Conservation (phyloP, 2,329 filamentous ascomycete genomes). For the Penicillium sp. region DNA sequence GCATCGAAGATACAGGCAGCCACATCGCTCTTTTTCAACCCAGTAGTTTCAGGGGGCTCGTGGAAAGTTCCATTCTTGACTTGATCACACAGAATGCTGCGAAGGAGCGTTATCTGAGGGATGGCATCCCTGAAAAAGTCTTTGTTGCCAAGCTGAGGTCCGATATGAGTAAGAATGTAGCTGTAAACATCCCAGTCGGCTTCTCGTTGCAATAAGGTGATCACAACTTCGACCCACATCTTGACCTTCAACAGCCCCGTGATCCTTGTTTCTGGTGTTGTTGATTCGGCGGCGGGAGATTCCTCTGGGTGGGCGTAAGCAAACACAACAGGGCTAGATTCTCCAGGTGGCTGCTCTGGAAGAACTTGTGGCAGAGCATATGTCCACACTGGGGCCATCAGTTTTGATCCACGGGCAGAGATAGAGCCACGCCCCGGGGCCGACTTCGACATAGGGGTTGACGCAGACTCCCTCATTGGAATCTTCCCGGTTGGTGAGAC, state of each 20-base stretch:
- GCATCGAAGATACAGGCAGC: slow-evolving; percentile 85
- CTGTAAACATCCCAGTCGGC: slow-evolving; percentile 91
- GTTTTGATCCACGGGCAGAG: slow-evolving; percentile 36
- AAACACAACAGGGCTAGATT: slow-evolving; percentile 53
- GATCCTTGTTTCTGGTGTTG: slow-evolving; percentile 31
- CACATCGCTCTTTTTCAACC: slow-evolving; percentile 82
- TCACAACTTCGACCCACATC: slow-evolving; percentile 74
- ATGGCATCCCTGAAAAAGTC: slow-evolving; percentile 75
- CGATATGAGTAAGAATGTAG: slow-evolving; percentile 81
- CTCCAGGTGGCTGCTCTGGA: slow-evolving; percentile 53
- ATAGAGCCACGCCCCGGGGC: slow-evolving; percentile 34
- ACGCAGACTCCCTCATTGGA: slow-evolving; percentile 33
- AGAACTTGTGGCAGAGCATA: slow-evolving; percentile 55
- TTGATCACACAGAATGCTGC: slow-evolving; percentile 77
- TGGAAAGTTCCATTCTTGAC: slow-evolving; percentile 74
- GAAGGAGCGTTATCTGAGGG: slow-evolving; percentile 71
- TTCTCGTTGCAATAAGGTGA: slow-evolving; percentile 70
- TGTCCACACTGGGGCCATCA: slow-evolving; percentile 55
- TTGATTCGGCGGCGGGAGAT: slow-evolving; percentile 30
- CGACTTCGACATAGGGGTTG: slow-evolving; percentile 33
- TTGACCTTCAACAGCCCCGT: slow-evolving; percentile 56
- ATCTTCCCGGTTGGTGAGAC: slow-evolving; percentile 30
- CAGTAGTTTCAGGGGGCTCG: slow-evolving; percentile 76
- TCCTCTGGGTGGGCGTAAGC: slow-evolving; percentile 46
- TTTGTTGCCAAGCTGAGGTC: slow-evolving; percentile 86